Evolutionary conservation across 257 asterid species (phyloP).

Genomic region (Solanum ossicruentum): DNA sequence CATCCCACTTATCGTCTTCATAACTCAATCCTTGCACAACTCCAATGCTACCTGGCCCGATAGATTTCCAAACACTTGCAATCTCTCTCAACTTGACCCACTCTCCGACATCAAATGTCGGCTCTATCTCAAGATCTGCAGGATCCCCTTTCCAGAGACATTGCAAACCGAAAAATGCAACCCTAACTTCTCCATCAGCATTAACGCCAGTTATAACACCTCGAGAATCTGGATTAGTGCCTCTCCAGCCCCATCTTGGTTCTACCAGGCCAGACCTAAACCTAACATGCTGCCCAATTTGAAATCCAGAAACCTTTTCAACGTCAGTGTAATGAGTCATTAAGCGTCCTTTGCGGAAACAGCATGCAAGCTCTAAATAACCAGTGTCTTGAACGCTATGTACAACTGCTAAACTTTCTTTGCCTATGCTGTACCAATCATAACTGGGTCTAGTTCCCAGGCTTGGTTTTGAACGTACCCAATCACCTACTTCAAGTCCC

Average conservation of each 20-base stretch:
- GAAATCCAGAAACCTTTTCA: conserved; percentile 72
- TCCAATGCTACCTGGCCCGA: conserved; percentile 69
- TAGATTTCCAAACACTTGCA: conserved; percentile 60
- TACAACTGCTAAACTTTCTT: conserved; percentile 82
- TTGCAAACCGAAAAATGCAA: conserved; percentile 59
- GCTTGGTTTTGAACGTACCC: conserved; percentile 93
- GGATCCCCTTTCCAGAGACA: conserved; percentile 95
- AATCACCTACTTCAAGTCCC: conserved; percentile 92
- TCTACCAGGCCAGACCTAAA: conserved; percentile 65
- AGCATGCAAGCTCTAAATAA: conserved; percentile 86
- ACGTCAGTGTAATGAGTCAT: conserved; percentile 75
- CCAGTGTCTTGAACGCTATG: conserved; percentile 87
- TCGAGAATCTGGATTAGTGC: conserved; percentile 49
- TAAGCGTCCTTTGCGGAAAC: conserved; percentile 78
- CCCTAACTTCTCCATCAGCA: conserved; percentile 83
- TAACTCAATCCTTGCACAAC: conserved; percentile 76
- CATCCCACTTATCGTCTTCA: conserved; percentile 61
- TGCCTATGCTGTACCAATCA: conserved; percentile 89
- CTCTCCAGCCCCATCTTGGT: conserved; percentile 99
- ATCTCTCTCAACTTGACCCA: conserved; percentile 66
- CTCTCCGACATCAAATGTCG: conserved; percentile 71
- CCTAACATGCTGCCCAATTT: conserved; percentile 78
- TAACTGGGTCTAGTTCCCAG: conserved; percentile 93
- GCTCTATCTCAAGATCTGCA: conserved; percentile 66
- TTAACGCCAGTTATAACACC: conserved; percentile 67